Evolutionary conservation across 192 early-diverging fungal genomes (phyloP).

Genomic region (Umbelopsis sp.): DNA sequence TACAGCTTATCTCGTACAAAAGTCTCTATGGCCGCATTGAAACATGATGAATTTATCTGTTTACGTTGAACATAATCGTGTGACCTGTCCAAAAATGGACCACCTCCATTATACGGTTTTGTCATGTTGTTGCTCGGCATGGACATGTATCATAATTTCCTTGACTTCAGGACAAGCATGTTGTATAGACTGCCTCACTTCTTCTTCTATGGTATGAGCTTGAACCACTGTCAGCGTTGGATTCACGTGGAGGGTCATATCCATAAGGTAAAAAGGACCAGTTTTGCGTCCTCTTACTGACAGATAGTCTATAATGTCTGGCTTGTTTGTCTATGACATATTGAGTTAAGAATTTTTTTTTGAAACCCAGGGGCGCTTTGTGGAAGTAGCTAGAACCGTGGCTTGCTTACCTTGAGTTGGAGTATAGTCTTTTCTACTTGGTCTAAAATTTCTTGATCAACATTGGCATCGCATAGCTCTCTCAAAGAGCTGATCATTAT

Average conservation of each 20-base stretch:
- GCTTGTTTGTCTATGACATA: conserved; percentile 26
- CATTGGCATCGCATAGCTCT: conserved; percentile 41
- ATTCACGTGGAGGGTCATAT: conserved; percentile 53
- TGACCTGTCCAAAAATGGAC: conserved; percentile 10
- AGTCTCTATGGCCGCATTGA: background rate
- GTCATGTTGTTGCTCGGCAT: conserved; percentile 33
- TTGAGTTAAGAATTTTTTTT: background rate
- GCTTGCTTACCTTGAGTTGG: conserved; percentile 30
- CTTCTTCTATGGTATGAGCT: conserved; percentile 45
- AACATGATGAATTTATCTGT: background rate
- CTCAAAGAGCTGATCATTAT: conserved; percentile 44
- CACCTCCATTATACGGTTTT: background rate
- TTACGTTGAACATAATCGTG: conserved; percentile 12
- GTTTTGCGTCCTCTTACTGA: conserved; percentile 53
- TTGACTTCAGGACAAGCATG: conserved; percentile 36
- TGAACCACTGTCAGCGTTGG: conserved; percentile 45
- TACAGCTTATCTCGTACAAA: background rate
- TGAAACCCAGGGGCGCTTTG: background rate
- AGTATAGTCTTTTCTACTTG: conserved; percentile 28
- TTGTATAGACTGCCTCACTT: conserved; percentile 28
- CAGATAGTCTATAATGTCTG: conserved; percentile 46
- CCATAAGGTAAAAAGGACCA: conserved; percentile 58
- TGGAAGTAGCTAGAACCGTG: conserved; percentile 4
- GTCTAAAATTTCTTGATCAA: conserved; percentile 27
- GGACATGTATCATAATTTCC: conserved; percentile 40